Evolutionary conservation across 495 filamentous ascomycete species (phyloP), one percentile per base, ranked within the genome.

Genomic region (Pseudotulostoma volvatum): DNA sequence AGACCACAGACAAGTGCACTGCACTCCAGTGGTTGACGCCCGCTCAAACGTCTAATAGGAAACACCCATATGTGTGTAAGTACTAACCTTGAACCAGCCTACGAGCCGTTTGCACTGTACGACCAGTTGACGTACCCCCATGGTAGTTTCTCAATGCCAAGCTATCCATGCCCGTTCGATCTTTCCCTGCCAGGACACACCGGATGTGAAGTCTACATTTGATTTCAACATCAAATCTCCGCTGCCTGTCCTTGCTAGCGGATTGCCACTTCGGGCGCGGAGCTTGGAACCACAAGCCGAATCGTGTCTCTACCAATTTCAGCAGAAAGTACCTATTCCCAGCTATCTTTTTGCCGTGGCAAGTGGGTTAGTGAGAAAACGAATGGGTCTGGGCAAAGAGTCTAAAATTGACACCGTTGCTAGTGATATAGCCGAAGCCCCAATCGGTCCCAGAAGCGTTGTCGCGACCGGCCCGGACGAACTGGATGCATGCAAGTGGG

Each of bases 151-250:
- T 28, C 88, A 96, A 72, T 93, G 86, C 57, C 88, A 97, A 63
- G 85, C 87, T 30, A 97, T 97, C 46, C 83, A 95, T 48, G 83
- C 81, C 18, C 73, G 88, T 36, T 93, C 84, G 16, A 68, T 95
- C 38, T 93, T 94, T 56, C 90, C 90, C 9, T 95, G 86, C 57
- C 88, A 97, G 64, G 88, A 97, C 56, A 95, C 90, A 0, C 88
- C 88, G 17, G 84, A 92, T 53, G 77, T 95, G 43, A 97, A 97
- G 60, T 81, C 77, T 31, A 87, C 84, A 3, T 83, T 85, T 59
- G 70, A 78, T 39, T 93, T 95, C 59, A 79, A 77, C 47, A 84
- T 97, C 53, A 74, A 73, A 23, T 93, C 84, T 14, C 78, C 84
- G 4, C 68, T 92, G 8, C 84, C 84, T 3, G 86, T 95, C 31